Conservation (phyloP, 108 stramenopile genomes). For the Fragilaria crotonensis region DNA sequence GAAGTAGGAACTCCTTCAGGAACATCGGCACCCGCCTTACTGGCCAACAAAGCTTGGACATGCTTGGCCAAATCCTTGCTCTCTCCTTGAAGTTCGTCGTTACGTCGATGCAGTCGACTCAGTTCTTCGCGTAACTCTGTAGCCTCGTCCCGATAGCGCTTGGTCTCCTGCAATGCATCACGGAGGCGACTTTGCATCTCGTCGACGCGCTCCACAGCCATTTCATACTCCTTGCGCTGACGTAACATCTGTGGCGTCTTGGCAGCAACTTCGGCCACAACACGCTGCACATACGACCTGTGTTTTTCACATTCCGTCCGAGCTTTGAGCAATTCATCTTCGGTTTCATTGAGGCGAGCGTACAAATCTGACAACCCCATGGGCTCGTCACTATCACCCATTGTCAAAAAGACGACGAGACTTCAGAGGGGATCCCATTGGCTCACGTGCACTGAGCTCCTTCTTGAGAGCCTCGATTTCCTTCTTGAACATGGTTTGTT, state of each 20-base stretch:
- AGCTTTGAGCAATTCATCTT: constrained; percentile 58
- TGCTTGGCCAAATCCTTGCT: constrained; percentile 72
- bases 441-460: neutral
- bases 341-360: constrained; percentile 48
- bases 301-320: constrained; percentile 43
- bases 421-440: constrained; percentile 9
- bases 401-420: constrained; percentile 9
- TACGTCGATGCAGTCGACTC: constrained; percentile 28
- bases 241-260: constrained; percentile 63
- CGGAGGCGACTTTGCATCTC: constrained; percentile 51
- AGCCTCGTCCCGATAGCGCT: constrained; percentile 40
- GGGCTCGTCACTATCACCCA: constrained; percentile 38
- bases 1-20: constrained; percentile 21
- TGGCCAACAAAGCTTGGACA: constrained; percentile 66
- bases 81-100: constrained; percentile 43
- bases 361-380: constrained; percentile 66
- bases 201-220: constrained; percentile 58
- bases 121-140: constrained; percentile 45
- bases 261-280: constrained; percentile 59
- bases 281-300: constrained; percentile 50
- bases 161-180: constrained; percentile 57
- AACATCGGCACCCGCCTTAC: constrained; percentile 32
- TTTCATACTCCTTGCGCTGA: constrained; percentile 73
- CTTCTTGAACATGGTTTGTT: constrained; percentile 38
- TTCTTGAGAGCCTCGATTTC: constrained; percentile 18